Evolutionary conservation across 1,284 basidiomycete genomes (phyloP).

Genomic region (Leccinum fallax): DNA sequence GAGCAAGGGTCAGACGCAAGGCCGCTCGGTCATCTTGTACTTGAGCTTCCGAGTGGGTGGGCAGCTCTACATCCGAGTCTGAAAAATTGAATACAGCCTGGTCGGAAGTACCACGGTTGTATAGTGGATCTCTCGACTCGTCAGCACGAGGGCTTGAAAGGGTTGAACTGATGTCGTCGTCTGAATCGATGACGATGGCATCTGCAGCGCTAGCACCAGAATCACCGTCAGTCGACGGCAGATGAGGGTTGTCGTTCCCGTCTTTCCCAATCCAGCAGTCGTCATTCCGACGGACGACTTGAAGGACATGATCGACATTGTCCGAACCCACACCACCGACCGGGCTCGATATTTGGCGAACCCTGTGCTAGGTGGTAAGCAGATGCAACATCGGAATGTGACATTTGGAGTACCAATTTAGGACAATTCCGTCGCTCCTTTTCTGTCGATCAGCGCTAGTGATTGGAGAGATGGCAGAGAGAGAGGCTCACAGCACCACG

Average conservation of each 20-base stretch:
- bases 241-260: neutral
- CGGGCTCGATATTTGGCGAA: slow-evolving; percentile 12
- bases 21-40: neutral
- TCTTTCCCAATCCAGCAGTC: neutral
- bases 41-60: slow-evolving; percentile 5
- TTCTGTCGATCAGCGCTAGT: slow-evolving; percentile 12
- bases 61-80: slow-evolving; percentile 12
- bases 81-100: slow-evolving; percentile 6
- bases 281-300: neutral
- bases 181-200: slow-evolving; percentile 25
- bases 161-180: slow-evolving; percentile 15
- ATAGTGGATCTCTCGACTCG: neutral
- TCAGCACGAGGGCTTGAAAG: neutral
- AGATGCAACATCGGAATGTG: neutral
- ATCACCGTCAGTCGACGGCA: neutral
- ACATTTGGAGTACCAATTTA: slow-evolving; percentile 32
- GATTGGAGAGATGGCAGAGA: neutral
- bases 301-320: neutral
- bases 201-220: slow-evolving; percentile 19
- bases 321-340: neutral
- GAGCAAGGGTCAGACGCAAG: slow-evolving; percentile 1
- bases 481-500: slow-evolving; percentile 28
- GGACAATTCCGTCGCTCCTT: slow-evolving; percentile 34
- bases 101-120: neutral
- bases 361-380: slow-evolving; percentile 22